Percentiles rank a stretch among this genome's conserved stretches.
phyloP scores from a whole-genome alignment of 768 basidiomycete species.

The Boletus vinaceobasis region DNA sequence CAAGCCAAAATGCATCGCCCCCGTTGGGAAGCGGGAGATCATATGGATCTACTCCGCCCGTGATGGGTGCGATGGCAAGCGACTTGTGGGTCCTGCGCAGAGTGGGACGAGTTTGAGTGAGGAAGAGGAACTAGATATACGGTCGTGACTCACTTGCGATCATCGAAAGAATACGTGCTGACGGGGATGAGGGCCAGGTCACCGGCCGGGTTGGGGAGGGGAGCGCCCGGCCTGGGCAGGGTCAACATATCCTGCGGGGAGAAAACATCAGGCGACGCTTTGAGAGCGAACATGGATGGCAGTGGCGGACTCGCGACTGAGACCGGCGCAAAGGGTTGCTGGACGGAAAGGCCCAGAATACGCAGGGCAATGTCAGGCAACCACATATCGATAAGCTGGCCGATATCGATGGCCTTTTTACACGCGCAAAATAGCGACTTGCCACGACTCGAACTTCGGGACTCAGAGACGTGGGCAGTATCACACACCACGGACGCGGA shows the following conservation, averaged over 20 bases:
- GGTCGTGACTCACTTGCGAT: constrained; percentile 57
- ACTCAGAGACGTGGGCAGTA: neutral
- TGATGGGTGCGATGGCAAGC: constrained; percentile 59
- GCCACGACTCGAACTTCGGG: neutral
- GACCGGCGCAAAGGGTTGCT: constrained; percentile 40
- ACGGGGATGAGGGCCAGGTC: constrained; percentile 65
- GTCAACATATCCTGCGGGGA: constrained; percentile 69
- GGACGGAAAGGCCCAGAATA: constrained; percentile 53
- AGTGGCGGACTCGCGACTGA: constrained; percentile 10
- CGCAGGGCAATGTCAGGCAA: constrained; percentile 39
- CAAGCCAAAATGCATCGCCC: constrained; percentile 80
- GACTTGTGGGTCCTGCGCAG: constrained; percentile 64
- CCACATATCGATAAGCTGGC: constrained; percentile 36
- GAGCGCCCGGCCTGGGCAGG: constrained; percentile 63
- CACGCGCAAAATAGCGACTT: constrained; percentile 1
- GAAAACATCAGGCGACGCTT: constrained; percentile 56
- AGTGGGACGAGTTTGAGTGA: neutral
- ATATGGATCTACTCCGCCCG: constrained; percentile 45
- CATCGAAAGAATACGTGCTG: constrained; percentile 67
- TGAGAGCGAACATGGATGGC: constrained; percentile 50
- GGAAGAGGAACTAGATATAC: neutral
- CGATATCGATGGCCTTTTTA: constrained; percentile 3
- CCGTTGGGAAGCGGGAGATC: constrained; percentile 61
- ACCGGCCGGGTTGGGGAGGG: constrained; percentile 64
- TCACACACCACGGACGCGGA: neutral